These are phyloP conservation scores for Talaromyces sp. DNA, from an alignment of 2,329 filamentous ascomycete species.

Conservation along the genomic window DNA sequence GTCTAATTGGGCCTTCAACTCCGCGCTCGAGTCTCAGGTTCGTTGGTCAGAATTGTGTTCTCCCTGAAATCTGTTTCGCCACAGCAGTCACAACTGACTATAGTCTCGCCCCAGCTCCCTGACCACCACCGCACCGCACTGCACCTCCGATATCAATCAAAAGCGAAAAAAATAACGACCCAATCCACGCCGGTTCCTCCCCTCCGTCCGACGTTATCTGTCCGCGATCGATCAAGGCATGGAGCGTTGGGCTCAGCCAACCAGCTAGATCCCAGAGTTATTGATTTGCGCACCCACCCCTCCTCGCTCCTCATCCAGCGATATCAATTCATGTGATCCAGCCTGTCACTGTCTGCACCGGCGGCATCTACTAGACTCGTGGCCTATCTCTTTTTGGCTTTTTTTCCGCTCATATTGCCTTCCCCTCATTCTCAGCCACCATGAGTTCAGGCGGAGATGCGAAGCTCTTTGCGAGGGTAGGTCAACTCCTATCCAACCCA, in stretches of 20 bases:
- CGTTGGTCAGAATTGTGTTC: neutral
- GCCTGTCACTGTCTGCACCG: neutral
- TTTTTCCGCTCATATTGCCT: neutral
- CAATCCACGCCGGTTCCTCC: neutral
- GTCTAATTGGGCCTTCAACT: neutral
- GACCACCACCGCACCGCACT: neutral
- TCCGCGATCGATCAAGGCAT: slow-evolving; percentile 12
- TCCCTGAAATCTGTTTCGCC: neutral
- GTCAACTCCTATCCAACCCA: slow-evolving; percentile 29
- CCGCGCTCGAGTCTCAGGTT: neutral
- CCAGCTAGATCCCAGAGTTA: slow-evolving; percentile 15
- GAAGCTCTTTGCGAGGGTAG: slow-evolving; percentile 97
- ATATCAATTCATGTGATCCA: neutral
- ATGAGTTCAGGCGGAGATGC: slow-evolving; percentile 77
- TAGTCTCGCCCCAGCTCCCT: neutral
- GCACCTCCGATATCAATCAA: neutral
- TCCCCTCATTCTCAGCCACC: slow-evolving; percentile 19
- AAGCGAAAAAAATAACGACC: neutral
- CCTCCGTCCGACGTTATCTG: neutral
- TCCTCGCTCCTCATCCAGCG: neutral
- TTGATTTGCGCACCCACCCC: slow-evolving; percentile 5
- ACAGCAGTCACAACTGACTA: neutral
- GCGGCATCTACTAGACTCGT: neutral
- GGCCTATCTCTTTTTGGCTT: neutral
- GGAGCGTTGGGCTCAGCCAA: slow-evolving; percentile 15